phyloP scores from a whole-genome alignment of 1,284 basidiomycete species.

The Xerocomus alliaceus region DNA sequence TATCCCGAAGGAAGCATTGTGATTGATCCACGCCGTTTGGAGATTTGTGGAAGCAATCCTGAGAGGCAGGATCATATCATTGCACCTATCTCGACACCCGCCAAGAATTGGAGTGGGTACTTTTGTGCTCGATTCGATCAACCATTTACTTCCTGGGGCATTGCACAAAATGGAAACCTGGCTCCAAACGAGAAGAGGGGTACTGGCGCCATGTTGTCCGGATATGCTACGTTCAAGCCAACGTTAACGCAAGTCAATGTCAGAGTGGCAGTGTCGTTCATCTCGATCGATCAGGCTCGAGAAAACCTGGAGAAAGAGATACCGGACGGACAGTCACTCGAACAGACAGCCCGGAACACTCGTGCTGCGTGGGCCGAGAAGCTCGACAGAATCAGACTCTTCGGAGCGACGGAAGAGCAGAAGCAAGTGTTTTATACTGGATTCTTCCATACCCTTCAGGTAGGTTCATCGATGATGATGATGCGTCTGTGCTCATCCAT shows the following conservation, averaged over 20 bases:
- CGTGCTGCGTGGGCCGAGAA: conserved; percentile 77
- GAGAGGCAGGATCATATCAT: conserved; percentile 81
- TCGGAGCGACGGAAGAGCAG: conserved; percentile 60
- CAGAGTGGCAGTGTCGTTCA: conserved; percentile 79
- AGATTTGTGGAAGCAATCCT: conserved; percentile 73
- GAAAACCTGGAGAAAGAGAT: conserved; percentile 68
- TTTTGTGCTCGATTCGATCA: conserved; percentile 75
- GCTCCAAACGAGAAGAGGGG: conserved; percentile 38
- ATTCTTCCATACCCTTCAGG: conserved; percentile 73
- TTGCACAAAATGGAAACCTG: conserved; percentile 56
- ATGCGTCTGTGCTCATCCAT: conserved; percentile 10
- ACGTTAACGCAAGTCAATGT: conserved; percentile 57
- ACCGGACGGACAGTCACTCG: conserved; percentile 64
- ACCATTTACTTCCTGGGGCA: conserved; percentile 56
- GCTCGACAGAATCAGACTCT: conserved; percentile 65
- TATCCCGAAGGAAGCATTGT: conserved; percentile 65
- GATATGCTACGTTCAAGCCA: conserved; percentile 60
- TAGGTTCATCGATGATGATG: conserved; percentile 28
- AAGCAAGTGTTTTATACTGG: conserved; percentile 70
- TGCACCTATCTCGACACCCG: conserved; percentile 60
- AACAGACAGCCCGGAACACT: conserved; percentile 64
- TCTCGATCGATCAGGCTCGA: conserved; percentile 77
- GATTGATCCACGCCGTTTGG: conserved; percentile 54
- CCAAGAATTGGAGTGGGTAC: conserved; percentile 65
- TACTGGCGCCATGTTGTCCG: conserved; percentile 59